Evolutionary conservation across 2,329 filamentous ascomycete genomes (phyloP), one percentile per base, ranked within the genome.

Genomic region (Fulvia fulva): DNA sequence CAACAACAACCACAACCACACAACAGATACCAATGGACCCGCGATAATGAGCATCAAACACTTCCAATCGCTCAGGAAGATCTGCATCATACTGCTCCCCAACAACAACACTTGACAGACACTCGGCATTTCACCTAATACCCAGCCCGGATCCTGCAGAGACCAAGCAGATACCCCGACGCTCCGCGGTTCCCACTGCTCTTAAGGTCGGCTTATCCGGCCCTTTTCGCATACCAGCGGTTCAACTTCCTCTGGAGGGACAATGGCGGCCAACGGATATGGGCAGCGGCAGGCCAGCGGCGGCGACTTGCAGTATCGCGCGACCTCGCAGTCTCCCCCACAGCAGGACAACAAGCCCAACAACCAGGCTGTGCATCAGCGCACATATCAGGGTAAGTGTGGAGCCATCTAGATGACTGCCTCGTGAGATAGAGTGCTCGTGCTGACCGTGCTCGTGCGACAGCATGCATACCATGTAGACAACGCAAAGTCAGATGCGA

Each of bases 401-500:
- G 26, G 28, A 34, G 37, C 28, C 25, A 16, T n/a, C 28, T n/a
- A n/a, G n/a, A n/a, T n/a, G n/a, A n/a, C n/a, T 12, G 52, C 25
- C 45, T 19, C 30, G 12, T 32, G 37, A 12, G 37, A 53, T 49
- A 45, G 16, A 19, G 21, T 25, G 50, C 16, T 21, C 28, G 56
- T 52, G 58, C 55, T 59, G 53, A 61, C 53, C 44, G 58, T 50
- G 47, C 47, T 32, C 47, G n/a, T 50, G 46, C 30, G 26, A 70
- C 75, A 72, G 78, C 77, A 56, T 79, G 82, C 63, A 81, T 81
- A 57, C 80, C 80, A 46, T 85, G 83, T 68, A 76, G 82, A 28
- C 77, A 79, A 34, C 75, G 83, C 61, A 85, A 85, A 66, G 83
- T 74, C 68, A 79, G 81, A 53, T 85, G 83, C 71, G 81, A 84